Evolutionary conservation across 495 filamentous ascomycete genomes (phyloP).

Genomic region (Aspergillus sparsus): DNA sequence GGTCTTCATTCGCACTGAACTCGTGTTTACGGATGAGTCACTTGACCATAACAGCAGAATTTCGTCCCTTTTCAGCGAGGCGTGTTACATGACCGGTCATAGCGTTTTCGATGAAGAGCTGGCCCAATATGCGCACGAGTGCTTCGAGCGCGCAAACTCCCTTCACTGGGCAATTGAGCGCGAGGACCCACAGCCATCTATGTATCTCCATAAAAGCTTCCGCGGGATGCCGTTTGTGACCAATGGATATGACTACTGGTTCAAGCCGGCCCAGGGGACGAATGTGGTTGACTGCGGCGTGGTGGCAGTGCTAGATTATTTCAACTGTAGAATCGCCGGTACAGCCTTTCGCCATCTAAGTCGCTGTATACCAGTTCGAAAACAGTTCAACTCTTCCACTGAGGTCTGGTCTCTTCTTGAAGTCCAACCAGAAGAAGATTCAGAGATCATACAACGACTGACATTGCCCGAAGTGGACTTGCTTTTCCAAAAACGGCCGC

Average conservation of each 20-base stretch:
- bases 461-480: background rate
- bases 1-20: conserved; percentile 2
- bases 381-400: background rate
- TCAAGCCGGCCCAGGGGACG: background rate
- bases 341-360: background rate
- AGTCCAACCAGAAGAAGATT: background rate
- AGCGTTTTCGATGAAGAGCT: conserved; percentile 5
- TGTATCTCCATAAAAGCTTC: background rate
- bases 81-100: conserved; percentile 6
- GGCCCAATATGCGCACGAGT: background rate
- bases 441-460: background rate
- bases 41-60: background rate
- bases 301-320: conserved; percentile 2
- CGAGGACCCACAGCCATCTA: background rate
- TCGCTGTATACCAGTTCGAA: background rate
- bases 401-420: background rate
- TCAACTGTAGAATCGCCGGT: conserved; percentile 6
- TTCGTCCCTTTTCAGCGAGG: conserved; percentile 3
- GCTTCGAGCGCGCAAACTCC: conserved; percentile 3
- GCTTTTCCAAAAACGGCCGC: background rate
- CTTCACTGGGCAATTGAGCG: conserved; percentile 7
- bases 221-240: conserved; percentile 1
- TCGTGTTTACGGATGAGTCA: background rate
- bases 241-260: conserved; percentile 8
- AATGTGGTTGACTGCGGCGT: conserved; percentile 2